A percentile compares a stretch with the other conserved stretches of the same genome.
Conservation (phyloP, 2,329 filamentous ascomycete genomes). For the Cercospora sp. region DNA sequence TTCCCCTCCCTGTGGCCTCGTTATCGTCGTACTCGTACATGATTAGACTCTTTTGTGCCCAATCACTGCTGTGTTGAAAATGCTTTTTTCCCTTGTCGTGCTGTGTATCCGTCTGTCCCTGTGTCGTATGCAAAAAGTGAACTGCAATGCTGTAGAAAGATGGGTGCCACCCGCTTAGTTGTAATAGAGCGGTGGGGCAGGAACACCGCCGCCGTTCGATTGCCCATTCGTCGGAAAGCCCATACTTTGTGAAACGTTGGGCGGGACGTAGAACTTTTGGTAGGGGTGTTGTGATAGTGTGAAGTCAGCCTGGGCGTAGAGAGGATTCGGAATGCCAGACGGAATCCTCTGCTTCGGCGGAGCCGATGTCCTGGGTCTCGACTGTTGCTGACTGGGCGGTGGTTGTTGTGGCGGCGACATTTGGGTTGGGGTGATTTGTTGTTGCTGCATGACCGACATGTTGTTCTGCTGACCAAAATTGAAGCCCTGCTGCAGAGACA, state of each 20-base stretch:
- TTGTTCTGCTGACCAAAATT: conserved; percentile 28
- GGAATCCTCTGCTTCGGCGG: conserved; percentile 40
- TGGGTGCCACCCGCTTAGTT: background rate
- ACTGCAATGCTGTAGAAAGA: background rate
- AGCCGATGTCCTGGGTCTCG: conserved; percentile 17
- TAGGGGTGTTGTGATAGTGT: conserved; percentile 77
- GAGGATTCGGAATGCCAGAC: conserved; percentile 65
- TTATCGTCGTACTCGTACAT: background rate
- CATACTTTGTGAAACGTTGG: conserved; percentile 38
- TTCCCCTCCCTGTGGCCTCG: background rate
- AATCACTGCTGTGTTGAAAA: conserved; percentile 1
- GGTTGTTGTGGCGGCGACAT: conserved; percentile 33
- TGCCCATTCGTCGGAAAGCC: conserved; percentile 9
- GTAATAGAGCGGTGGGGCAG: conserved; percentile 16
- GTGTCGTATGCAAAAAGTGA: background rate
- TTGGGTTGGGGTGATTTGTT: conserved; percentile 29
- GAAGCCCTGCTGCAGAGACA: conserved; percentile 31
- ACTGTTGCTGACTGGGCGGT: conserved; percentile 33
- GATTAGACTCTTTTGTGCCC: background rate
- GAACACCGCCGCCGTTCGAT: background rate
- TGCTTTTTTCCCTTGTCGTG: background rate
- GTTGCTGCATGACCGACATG: conserved; percentile 26
- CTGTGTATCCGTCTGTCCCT: background rate
- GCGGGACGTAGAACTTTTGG: conserved; percentile 75
- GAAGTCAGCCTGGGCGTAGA: conserved; percentile 73